phyloP scores from a whole-genome alignment of 2,329 filamentous ascomycete genomes.

The Fusarium sarcochroum region DNA sequence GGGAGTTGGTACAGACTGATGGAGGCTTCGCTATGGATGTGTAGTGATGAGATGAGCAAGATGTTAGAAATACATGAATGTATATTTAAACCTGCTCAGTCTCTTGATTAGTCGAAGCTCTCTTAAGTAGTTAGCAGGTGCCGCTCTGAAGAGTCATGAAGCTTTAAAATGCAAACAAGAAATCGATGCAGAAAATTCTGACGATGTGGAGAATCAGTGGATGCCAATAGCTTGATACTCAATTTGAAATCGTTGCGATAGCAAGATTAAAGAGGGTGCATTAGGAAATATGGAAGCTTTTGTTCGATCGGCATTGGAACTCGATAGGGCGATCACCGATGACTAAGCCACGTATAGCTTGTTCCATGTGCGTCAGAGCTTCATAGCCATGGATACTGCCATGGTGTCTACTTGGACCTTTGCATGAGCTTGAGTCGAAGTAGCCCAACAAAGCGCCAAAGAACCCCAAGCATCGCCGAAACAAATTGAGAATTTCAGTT shows the following conservation, averaged over 20 bases:
- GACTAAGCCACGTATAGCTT: slow-evolving; percentile 44
- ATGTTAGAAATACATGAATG: neutral
- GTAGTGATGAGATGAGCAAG: no score
- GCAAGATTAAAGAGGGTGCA: slow-evolving; percentile 16
- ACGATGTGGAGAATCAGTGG: neutral
- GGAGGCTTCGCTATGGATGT: neutral
- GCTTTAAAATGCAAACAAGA: neutral
- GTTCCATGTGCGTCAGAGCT: slow-evolving; percentile 42
- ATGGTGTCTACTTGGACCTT: slow-evolving; percentile 44
- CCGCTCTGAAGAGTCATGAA: neutral
- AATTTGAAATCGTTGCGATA: slow-evolving; percentile 5
- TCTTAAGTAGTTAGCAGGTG: neutral
- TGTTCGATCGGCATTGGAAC: neutral
- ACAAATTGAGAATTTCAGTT: neutral
- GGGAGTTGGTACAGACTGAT: neutral
- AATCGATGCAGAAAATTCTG: neutral
- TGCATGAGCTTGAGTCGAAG: slow-evolving; percentile 24
- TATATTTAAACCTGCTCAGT: neutral
- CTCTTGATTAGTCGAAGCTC: neutral
- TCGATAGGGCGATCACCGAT: no score
- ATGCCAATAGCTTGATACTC: neutral
- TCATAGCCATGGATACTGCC: slow-evolving; percentile 38
- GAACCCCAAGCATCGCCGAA: neutral
- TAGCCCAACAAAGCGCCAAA: slow-evolving; percentile 25
- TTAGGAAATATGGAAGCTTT: neutral